Evolutionary conservation across 192 early-diverging fungal genomes (phyloP).

Genomic region (Gonapodya prolifera): DNA sequence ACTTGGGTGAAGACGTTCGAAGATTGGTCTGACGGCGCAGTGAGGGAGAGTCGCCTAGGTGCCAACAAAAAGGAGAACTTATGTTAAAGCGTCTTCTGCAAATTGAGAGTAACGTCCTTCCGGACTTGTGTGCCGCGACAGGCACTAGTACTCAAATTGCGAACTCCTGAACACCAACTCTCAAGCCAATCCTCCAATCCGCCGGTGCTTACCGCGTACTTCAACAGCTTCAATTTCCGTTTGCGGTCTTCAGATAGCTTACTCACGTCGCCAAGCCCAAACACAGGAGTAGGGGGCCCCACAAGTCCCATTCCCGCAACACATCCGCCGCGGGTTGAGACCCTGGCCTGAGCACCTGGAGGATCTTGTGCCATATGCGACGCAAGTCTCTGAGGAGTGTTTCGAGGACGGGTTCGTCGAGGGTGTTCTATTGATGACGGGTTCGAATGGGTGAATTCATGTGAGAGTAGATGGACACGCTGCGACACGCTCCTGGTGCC

Average conservation of each 20-base stretch:
- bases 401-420: constrained; percentile 9
- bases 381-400: constrained; percentile 31
- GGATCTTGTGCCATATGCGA: constrained; percentile 57
- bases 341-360: constrained; percentile 55
- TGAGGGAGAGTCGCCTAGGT: constrained; percentile 59
- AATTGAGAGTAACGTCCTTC: background rate
- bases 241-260: background rate
- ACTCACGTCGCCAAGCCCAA: constrained; percentile 74
- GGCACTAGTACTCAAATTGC: background rate
- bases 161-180: background rate
- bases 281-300: constrained; percentile 85
- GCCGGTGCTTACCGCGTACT: too few species aligned
- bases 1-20: constrained; percentile 79
- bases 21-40: constrained; percentile 65
- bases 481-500: too few species aligned
- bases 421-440: too few species aligned
- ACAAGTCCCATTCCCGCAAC: constrained; percentile 10
- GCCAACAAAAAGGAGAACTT: background rate
- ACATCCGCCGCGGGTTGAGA: constrained; percentile 9
- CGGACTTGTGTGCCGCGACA: background rate
- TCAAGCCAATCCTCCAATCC: too few species aligned
- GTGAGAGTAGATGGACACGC: too few species aligned
- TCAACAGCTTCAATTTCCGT: too few species aligned
- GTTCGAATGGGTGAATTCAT: too few species aligned
- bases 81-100: background rate